Base-by-base conservation (phyloP, 2,329 filamentous ascomycete species). In the Fusarium cicatricum region DNA sequence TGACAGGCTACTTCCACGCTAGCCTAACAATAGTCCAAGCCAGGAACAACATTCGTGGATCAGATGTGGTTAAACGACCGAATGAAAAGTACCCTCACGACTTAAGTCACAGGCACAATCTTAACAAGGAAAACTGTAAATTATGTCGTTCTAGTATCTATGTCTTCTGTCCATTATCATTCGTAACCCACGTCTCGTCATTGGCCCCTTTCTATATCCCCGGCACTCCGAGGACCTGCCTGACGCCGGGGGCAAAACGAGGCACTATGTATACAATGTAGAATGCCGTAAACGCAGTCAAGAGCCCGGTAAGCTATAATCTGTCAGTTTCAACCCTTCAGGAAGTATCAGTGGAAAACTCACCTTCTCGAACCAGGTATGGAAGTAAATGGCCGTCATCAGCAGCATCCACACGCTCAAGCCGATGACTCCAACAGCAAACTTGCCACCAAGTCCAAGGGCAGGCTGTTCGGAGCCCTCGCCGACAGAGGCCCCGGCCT, bases 361-460 rank as follows among this genome's bases (percentile, higher is more conserved):
- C 68, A 90, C 89, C 89, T 98, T 99, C 79, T 99, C 95, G 68
- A 96, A 88, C 93, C 94, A 98, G 1, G 95, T 99, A 75, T 99
- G 95, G 71, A 99, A 99, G 81, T 94, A 99, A 33, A 96, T 93
- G 3, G 93, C 93, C 34, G 95, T 99, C 95, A 99, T 99, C 58
- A 98, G 81, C 72, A 99, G 76, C 95, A 99, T 99, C 91, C 95
- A 98, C 79, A 88, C 85, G 70, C 89, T 91, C 70, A 97, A 69
- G 0, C 76, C 87, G 15, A 90, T 83, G 21, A 97, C 85, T 0
- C 71, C 82, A 19, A 82, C 76, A 60, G 87, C 84, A 62, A 89
- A 77, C 80, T 85, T 78, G 66, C 77, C 76, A 9, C 82, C 76
- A 44, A 83, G 63, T 3, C 81, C 78, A 52, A 84, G 72, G 41